Evolutionary conservation across 257 asterid genomes (phyloP).

Genomic region (Sherardia arvensis): DNA sequence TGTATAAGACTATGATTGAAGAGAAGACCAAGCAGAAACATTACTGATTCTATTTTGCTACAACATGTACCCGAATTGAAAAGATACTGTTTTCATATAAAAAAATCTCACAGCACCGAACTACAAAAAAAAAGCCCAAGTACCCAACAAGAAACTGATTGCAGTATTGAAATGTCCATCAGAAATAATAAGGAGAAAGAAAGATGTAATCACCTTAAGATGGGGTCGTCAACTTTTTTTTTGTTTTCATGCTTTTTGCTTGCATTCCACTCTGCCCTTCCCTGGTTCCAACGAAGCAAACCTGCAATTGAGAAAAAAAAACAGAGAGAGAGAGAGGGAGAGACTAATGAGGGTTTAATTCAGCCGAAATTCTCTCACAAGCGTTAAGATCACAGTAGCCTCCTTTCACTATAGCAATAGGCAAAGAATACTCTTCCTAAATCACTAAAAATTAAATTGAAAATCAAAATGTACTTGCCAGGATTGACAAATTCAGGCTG

Average conservation of each 20-base stretch:
- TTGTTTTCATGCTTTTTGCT: conserved; percentile 23
- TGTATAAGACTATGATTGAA: neutral
- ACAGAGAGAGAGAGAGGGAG: no score
- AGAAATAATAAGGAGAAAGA: conserved; percentile 7
- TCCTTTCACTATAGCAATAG: neutral
- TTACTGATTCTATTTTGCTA: neutral
- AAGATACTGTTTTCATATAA: neutral
- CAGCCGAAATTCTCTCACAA: neutral
- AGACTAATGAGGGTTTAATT: neutral
- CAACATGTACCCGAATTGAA: neutral
- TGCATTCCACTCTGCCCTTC: conserved; percentile 55
- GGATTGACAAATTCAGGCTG: conserved; percentile 59
- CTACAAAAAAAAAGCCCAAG: neutral
- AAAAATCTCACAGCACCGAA: neutral
- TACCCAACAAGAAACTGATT: neutral
- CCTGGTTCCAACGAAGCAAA: conserved; percentile 51
- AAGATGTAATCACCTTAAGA: conserved; percentile 30
- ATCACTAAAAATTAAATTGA: neutral
- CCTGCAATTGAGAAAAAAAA: conserved; percentile 32
- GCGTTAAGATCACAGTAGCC: neutral
- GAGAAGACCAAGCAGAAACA: neutral
- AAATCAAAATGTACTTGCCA: conserved; percentile 30
- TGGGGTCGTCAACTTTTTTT: conserved; percentile 32
- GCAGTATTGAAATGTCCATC: neutral
- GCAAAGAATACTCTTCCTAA: neutral